Evolutionary conservation across 176 grass and related monocot species (phyloP).

Genomic region (Canna indica): DNA sequence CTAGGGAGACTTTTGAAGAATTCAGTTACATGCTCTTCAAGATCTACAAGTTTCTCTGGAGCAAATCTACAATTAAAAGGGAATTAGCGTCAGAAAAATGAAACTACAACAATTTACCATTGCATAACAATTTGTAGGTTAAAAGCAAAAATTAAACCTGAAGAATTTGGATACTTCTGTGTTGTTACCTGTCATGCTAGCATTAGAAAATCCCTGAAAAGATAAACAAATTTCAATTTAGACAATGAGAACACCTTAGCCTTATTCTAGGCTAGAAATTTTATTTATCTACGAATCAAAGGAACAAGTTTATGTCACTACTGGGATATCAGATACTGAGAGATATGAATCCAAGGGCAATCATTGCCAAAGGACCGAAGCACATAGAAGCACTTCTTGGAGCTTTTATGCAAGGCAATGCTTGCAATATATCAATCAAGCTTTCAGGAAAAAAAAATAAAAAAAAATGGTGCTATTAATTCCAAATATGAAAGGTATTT

Average conservation of each 20-base stretch:
- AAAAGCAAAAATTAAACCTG: constrained; percentile 37
- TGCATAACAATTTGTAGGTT: constrained; percentile 5
- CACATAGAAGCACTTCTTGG: too few species aligned
- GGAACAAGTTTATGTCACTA: background rate
- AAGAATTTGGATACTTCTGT: constrained; percentile 16
- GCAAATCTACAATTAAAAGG: constrained; percentile 33
- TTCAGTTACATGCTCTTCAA: constrained; percentile 51
- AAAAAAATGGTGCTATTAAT: too few species aligned
- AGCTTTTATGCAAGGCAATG: too few species aligned
- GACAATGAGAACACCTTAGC: background rate
- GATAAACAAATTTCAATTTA: constrained; percentile 2
- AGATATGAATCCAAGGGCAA: too few species aligned
- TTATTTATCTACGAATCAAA: background rate
- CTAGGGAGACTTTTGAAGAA: constrained; percentile 66
- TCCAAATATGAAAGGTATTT: too few species aligned
- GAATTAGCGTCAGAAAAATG: background rate
- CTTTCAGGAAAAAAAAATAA: too few species aligned
- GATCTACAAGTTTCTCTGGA: constrained; percentile 36
- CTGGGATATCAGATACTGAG: too few species aligned
- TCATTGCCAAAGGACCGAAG: too few species aligned
- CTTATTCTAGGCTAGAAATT: background rate
- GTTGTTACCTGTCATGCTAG: constrained; percentile 20
- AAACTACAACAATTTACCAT: background rate
- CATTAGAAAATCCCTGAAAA: constrained; percentile 29
- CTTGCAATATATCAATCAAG: too few species aligned